These are phyloP conservation scores for Aspergillus fischeri DNA, from an alignment of 2,329 filamentous ascomycete genomes.

Conservation along the genomic window DNA sequence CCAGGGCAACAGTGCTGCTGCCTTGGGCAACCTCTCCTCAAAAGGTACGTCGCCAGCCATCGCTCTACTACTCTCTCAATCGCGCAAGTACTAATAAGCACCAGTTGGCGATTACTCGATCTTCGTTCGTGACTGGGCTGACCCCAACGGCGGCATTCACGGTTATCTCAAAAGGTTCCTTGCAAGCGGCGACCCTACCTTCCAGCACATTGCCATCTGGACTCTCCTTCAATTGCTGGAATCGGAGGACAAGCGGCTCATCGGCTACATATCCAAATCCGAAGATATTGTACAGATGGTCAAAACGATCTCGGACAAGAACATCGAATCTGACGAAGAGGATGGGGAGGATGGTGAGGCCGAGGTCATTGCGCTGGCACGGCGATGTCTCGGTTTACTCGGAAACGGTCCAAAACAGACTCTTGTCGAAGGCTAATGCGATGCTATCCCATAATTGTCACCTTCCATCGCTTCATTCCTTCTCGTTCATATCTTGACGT, in stretches of 20 bases:
- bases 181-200: slow-evolving; percentile 89
- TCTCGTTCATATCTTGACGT: slow-evolving; percentile 13
- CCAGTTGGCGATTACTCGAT: slow-evolving; percentile 93
- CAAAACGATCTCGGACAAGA: slow-evolving; percentile 82
- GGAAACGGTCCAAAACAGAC: slow-evolving; percentile 71
- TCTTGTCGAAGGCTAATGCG: slow-evolving; percentile 68
- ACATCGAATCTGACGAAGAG: slow-evolving; percentile 80
- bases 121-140: slow-evolving; percentile 89
- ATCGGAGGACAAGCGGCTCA: slow-evolving; percentile 86
- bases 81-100: slow-evolving; percentile 19
- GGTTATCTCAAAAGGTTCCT: slow-evolving; percentile 92
- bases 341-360: slow-evolving; percentile 86
- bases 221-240: slow-evolving; percentile 92
- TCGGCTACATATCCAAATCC: slow-evolving; percentile 81
- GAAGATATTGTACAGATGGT: slow-evolving; percentile 92
- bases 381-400: slow-evolving; percentile 81
- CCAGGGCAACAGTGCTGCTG: slow-evolving; percentile 95
- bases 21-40: slow-evolving; percentile 89
- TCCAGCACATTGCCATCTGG: slow-evolving; percentile 99
- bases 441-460: slow-evolving; percentile 4
- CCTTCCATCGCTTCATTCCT: slow-evolving; percentile 14
- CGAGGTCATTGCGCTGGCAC: slow-evolving; percentile 86
- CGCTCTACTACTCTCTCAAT: background rate
- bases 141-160: slow-evolving; percentile 90
- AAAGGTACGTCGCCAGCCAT: slow-evolving; percentile 63